Conservation (phyloP, 225 moss, liverwort and hornwort species). For the Lunularia cruciata region DNA sequence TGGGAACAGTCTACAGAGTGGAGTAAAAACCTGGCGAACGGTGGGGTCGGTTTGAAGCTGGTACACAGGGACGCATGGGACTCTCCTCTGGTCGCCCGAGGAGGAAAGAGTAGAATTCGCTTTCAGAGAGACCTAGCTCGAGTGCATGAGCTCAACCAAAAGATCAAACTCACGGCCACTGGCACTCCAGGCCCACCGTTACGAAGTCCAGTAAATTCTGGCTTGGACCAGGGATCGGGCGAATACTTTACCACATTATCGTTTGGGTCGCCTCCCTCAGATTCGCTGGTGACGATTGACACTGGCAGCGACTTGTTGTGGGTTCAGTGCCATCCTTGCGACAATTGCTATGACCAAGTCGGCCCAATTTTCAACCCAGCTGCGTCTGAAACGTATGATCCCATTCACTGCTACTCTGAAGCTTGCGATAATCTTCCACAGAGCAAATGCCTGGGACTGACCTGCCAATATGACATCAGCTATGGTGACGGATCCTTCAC, state of each 20-base stretch:
- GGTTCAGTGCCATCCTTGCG: conserved; percentile 72
- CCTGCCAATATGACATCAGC: conserved; percentile 55
- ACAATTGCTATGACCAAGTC: conserved; percentile 65
- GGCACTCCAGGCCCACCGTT: conserved; percentile 14
- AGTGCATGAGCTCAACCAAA: conserved; percentile 33
- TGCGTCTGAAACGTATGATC: conserved; percentile 47
- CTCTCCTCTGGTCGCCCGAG: conserved; percentile 50
- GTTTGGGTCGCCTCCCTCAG: conserved; percentile 52
- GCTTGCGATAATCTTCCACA: conserved; percentile 45
- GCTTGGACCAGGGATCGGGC: conserved; percentile 61
- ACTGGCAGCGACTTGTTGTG: conserved; percentile 76
- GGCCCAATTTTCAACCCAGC: conserved; percentile 64
- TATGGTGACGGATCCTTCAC: conserved; percentile 69
- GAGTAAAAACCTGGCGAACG: conserved; percentile 8
- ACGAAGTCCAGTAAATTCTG: conserved; percentile 42
- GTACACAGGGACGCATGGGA: conserved; percentile 53
- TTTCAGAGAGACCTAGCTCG: conserved; percentile 51
- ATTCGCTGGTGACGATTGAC: conserved; percentile 62
- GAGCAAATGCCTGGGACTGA: conserved; percentile 46
- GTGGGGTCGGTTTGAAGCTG: conserved; percentile 46
- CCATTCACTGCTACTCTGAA: conserved; percentile 46
- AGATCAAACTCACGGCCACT: background rate
- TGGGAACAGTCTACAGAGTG: conserved; percentile 21
- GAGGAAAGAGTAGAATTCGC: conserved; percentile 14
- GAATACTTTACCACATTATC: conserved; percentile 70